These are phyloP conservation scores for Fraxinus latifolia DNA, from an alignment of 305 asterid genomes.

Conservation along the genomic window DNA sequence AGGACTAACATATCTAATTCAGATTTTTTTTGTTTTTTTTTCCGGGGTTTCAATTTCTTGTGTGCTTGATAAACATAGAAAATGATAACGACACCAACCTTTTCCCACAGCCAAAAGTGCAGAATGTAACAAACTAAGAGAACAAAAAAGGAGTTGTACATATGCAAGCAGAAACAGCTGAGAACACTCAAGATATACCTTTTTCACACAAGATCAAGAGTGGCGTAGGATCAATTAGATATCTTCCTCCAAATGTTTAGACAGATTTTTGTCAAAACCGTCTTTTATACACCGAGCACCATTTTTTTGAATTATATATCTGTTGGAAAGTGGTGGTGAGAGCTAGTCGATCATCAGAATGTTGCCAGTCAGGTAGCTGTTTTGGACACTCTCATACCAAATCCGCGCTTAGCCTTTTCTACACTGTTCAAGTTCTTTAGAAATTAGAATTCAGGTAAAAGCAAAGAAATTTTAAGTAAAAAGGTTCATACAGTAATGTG, in stretches of 20 bases:
- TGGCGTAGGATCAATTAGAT: not conserved
- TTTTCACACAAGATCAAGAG: not conserved
- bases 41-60: not conserved
- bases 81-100: not conserved
- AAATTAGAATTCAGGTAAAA: not conserved
- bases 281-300: not conserved
- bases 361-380: slow-evolving; percentile 16
- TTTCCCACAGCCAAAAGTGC: not conserved
- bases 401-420: slow-evolving; percentile 47
- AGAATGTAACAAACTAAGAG: not conserved
- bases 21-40: not conserved
- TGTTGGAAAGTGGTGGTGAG: not conserved
- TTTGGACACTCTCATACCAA: slow-evolving; percentile 46
- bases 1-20: slow-evolving; percentile 3
- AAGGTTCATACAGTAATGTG: not conserved
- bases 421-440: slow-evolving; percentile 28
- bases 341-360: not conserved
- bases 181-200: not conserved
- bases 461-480: not conserved
- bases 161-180: not conserved
- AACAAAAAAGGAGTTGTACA: not conserved
- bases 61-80: slow-evolving; percentile 5
- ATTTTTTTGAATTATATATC: not conserved
- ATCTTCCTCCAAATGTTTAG: not conserved
- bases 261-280: not conserved